Base-by-base conservation (phyloP, 2,329 filamentous ascomycete genomes). In the Fusarium sp. region DNA sequence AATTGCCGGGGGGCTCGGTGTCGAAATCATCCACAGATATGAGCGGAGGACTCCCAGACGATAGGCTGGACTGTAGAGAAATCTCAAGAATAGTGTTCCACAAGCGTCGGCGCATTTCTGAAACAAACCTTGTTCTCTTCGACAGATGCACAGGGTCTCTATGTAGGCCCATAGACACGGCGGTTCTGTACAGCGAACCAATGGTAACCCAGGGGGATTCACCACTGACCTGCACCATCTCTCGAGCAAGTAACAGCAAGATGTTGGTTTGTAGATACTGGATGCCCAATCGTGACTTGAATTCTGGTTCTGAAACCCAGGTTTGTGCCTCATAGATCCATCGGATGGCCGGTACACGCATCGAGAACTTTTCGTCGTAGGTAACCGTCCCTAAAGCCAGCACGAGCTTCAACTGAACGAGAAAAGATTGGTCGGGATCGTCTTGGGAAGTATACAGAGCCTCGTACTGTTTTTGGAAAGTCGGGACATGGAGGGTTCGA, bases 291-390 rank as follows among this genome's bases (percentile, higher is more conserved):
- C 85, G 81, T 0, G 85, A 83, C 69, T 91, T 92, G 74, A 86
- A 87, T 4, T 86, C 82, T 0, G 90, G 90, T 6, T 85, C 84
- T 0, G 86, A 85, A 0, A 88, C 61, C 87, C 88, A 92, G 0
- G 85, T 85, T 52, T 89, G 87, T 0, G 86, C 89, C 70, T 90
- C 89, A 64, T 88, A 87, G 0, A 91, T 80, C 90, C 90, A 92
- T 32, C 80, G 83, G n/a, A 86, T 81, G 0, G 90, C 90, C 0
- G 83, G 82, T 7, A 80, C 61, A 8, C 88, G 85, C 38, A 90
- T 72, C 0, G 85, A 87, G 65, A 89, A 90, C 0, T 80, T 69
- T 0, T 87, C 83, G 61, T 91, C 87, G 65, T 88, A 86, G 0
- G 82, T 81, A 2, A 83, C 81, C 1, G 88, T 85, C 0, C 90